A percentile compares a stretch with the other conserved stretches of the same genome.
Conservation (phyloP, 805 yeast genomes). For the Ogataea polymorpha region DNA sequence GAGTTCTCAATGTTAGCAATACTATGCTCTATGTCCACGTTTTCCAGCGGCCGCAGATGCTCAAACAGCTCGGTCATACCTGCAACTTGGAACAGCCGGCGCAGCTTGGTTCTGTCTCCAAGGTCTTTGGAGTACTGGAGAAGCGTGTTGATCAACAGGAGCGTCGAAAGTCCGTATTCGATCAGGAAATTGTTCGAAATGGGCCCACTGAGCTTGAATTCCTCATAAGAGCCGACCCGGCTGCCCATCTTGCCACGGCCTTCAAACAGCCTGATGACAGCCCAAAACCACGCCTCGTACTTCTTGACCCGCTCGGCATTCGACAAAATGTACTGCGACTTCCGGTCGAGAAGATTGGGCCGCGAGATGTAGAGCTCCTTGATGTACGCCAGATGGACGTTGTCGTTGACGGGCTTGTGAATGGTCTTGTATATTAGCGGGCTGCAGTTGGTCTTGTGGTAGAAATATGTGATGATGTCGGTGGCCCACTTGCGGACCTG, state of each 20-base stretch:
- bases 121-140: conserved; percentile 37
- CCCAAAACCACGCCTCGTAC: conserved; percentile 36
- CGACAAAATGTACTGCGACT: conserved; percentile 25
- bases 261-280: conserved; percentile 27
- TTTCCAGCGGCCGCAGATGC: conserved; percentile 38
- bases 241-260: conserved; percentile 92
- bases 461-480: conserved; percentile 66
- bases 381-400: conserved; percentile 32
- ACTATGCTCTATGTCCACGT: conserved; percentile 42
- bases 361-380: conserved; percentile 25
- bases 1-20: conserved; percentile 38
- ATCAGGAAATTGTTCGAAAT: conserved; percentile 59
- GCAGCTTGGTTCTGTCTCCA: conserved; percentile 44
- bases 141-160: conserved; percentile 48
- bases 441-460: conserved; percentile 23
- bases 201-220: conserved; percentile 53
- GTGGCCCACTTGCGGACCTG: conserved; percentile 82
- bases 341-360: conserved; percentile 24
- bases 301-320: conserved; percentile 26
- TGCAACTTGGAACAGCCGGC: conserved; percentile 43
- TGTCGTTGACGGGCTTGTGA: conserved; percentile 31
- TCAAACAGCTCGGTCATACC: conserved; percentile 39
- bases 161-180: conserved; percentile 50
- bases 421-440: conserved; percentile 25
- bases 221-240: conserved; percentile 88